Percentiles rank a stretch among this genome's conserved stretches.
Conservation (phyloP, 2,329 filamentous ascomycete species). For the Nigrograna mackinnonii region DNA sequence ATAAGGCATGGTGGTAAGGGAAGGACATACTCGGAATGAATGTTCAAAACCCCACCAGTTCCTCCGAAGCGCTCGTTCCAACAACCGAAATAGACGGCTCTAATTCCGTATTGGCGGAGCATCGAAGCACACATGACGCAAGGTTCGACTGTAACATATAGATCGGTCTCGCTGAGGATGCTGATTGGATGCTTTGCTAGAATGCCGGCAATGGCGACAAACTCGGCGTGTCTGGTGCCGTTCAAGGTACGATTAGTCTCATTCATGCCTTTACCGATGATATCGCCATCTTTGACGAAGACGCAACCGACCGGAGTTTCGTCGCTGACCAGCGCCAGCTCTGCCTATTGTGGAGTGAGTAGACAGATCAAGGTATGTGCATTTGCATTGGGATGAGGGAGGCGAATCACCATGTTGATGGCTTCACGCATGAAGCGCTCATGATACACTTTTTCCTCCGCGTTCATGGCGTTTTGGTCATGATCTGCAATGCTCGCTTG, state of each 20-base stretch:
- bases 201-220: slow-evolving; percentile 77
- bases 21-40: slow-evolving; percentile 68
- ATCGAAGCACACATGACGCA: slow-evolving; percentile 99
- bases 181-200: slow-evolving; percentile 66
- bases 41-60: slow-evolving; percentile 87
- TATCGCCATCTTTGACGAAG: slow-evolving; percentile 75
- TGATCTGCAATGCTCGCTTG: slow-evolving; percentile 30
- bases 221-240: slow-evolving; percentile 93
- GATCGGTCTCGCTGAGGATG: slow-evolving; percentile 72
- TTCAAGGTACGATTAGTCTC: slow-evolving; percentile 68
- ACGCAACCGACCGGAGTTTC: slow-evolving; percentile 98
- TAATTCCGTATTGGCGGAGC: slow-evolving; percentile 83
- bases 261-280: slow-evolving; percentile 93
- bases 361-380: slow-evolving; percentile 12
- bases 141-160: slow-evolving; percentile 97
- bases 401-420: slow-evolving; percentile 73
- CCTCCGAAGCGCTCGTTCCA: slow-evolving; percentile 97
- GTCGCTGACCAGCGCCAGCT: slow-evolving; percentile 79
- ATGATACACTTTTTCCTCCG: slow-evolving; percentile 52
- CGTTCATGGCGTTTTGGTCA: slow-evolving; percentile 29
- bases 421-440: slow-evolving; percentile 81
- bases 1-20: slow-evolving; percentile 12
- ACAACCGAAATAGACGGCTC: slow-evolving; percentile 91
- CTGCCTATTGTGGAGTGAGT: slow-evolving; percentile 62
- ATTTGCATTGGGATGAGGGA: slow-evolving; percentile 1